Evolutionary conservation across 2,329 filamentous ascomycete species (phyloP).

Genomic region (Aspergillus niger): DNA sequence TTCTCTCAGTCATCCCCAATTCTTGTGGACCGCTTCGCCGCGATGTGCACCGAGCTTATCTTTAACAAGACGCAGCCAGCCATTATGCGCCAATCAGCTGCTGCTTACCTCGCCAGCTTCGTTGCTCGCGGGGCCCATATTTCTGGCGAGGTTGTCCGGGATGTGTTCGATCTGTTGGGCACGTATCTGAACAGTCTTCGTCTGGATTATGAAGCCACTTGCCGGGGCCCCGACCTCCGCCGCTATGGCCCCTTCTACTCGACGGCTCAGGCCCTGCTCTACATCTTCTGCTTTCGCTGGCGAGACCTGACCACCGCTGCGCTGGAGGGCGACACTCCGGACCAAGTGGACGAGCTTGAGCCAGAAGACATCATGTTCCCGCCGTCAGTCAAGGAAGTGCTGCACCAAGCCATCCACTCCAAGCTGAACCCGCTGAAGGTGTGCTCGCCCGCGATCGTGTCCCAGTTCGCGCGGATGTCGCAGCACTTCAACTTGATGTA

Average conservation of each 20-base stretch:
- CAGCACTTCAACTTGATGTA: constrained; percentile 87
- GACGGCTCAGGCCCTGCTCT: constrained; percentile 83
- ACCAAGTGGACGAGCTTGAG: constrained; percentile 56
- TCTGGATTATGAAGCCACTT: constrained; percentile 69
- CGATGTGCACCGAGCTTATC: constrained; percentile 71
- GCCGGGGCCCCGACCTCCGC: constrained; percentile 80
- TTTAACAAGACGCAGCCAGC: constrained; percentile 70
- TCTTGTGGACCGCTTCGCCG: constrained; percentile 80
- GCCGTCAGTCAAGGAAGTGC: constrained; percentile 69
- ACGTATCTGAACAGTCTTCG: constrained; percentile 75
- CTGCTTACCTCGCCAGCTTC: constrained; percentile 91
- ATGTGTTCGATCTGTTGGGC: constrained; percentile 78
- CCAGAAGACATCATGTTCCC: constrained; percentile 77
- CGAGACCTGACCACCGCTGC: constrained; percentile 73
- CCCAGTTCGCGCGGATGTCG: constrained; percentile 86
- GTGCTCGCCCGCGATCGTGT: constrained; percentile 85
- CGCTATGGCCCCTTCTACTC: constrained; percentile 85
- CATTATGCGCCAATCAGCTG: constrained; percentile 77
- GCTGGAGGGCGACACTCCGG: constrained; percentile 55
- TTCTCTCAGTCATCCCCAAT: constrained; percentile 81
- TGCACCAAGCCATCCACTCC: constrained; percentile 78
- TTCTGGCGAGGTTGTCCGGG: constrained; percentile 71
- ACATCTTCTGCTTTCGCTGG: constrained; percentile 98
- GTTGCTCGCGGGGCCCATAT: constrained; percentile 87
- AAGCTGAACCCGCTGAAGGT: constrained; percentile 94